Base-by-base conservation (phyloP, 2,329 filamentous ascomycete genomes). In the Beauveria sp. region DNA sequence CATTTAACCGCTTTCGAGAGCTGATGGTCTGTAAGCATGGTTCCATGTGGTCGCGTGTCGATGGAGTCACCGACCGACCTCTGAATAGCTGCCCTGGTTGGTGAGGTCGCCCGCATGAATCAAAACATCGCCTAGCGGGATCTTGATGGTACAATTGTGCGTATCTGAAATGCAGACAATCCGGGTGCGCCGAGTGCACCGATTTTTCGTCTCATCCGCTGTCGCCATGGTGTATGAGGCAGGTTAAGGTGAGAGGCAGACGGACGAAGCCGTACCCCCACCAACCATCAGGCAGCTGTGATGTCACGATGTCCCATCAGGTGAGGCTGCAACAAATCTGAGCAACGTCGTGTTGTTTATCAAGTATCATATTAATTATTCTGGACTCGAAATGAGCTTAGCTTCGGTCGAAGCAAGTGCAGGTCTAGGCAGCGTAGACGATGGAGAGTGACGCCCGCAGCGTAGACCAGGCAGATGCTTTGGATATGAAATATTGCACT, bases 121-220 rank as follows among this genome's bases (percentile, higher is more conserved):
- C 40, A 93, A 78, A 9, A 93, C 83, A 70, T 93, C 88, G 46
- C 89, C 89, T 24, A 79, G 80, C 0, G 89, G 89, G 1, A 91
- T 79, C 67, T 84, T 86, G 66, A 83, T 78, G 2, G 79, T 79
- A 66, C 77, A 80, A 70, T 90, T 90, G 73, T 92, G 88, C 2
- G 88, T 92, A 73, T 93, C 89, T 4, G 89, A 89, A 61, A 92
- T 81, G 74, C 88, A 91, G 58, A 92, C 87, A 62, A 92, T 81
- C 63, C 88, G 82, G 6, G 87, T 86, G 64, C 81, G 75, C 58
- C 79, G 58, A 40, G 40, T 34, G 24, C 26, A 20, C n/a, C 50
- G 50, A n/a, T 5, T 6, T 20, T 47, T 54, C 20, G 28, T 20
- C 42, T 30, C 30, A 26, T 47, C 16, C 46, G n/a, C 9, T 28